These are phyloP conservation scores for Mycosphaerella sp. DNA, from an alignment of 2,329 filamentous ascomycete species.

Conservation along the genomic window DNA sequence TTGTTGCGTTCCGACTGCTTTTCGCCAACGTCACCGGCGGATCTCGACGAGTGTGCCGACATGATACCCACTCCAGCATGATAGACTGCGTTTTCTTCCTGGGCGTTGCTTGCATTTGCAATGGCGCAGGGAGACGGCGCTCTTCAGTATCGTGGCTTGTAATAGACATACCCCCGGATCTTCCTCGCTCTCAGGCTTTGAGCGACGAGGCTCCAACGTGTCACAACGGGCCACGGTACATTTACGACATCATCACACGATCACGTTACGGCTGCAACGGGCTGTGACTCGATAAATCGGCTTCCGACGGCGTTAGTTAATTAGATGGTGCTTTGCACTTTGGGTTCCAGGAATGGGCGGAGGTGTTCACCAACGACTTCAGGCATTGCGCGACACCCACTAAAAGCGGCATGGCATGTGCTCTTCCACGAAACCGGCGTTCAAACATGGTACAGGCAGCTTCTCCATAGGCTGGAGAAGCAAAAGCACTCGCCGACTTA, in stretches of 20 bases:
- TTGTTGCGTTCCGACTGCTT: conserved; percentile 17
- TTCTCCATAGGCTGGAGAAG: conserved; percentile 15
- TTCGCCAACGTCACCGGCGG: conserved; percentile 18
- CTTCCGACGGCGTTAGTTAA: conserved; percentile 21
- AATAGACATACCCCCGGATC: conserved; percentile 8
- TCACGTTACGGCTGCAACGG: conserved; percentile 11
- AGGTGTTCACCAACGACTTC: conserved; percentile 11
- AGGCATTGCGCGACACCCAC: conserved; percentile 9
- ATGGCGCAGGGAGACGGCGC: conserved; percentile 24
- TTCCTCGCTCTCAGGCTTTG: conserved; percentile 22
- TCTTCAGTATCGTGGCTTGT: conserved; percentile 22
- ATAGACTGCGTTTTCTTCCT: conserved; percentile 27
- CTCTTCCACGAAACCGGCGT: conserved; percentile 14
- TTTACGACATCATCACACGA: conserved; percentile 22
- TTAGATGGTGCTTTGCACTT: conserved; percentile 13
- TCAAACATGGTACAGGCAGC: conserved; percentile 12
- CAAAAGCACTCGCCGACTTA: conserved; percentile 10
- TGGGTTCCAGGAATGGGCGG: conserved; percentile 10
- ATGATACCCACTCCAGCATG: conserved; percentile 27
- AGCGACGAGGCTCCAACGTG: conserved; percentile 19
- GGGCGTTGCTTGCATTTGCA: conserved; percentile 24
- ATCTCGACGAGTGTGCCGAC: conserved; percentile 24
- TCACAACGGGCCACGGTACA: conserved; percentile 21
- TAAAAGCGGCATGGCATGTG: conserved; percentile 18
- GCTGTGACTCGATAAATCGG: conserved; percentile 22